Evolutionary conservation across 495 filamentous ascomycete genomes (phyloP).

Genomic region (Daldinia vernicosa): DNA sequence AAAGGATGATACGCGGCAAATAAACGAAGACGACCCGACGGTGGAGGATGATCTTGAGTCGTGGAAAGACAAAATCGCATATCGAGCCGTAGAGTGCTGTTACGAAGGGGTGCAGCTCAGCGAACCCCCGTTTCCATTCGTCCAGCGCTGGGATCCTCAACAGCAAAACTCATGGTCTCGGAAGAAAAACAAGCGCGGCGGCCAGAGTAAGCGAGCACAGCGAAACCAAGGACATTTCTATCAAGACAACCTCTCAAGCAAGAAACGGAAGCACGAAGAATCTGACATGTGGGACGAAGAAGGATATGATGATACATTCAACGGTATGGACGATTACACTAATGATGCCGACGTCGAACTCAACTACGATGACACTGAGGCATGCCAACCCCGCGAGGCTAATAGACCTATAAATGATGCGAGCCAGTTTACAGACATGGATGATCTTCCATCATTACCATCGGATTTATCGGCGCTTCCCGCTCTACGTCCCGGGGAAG

Average conservation of each 20-base stretch:
- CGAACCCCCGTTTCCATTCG: conserved; percentile 88
- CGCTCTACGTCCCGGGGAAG: conserved; percentile 61
- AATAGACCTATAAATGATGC: conserved; percentile 43
- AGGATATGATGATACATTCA: conserved; percentile 37
- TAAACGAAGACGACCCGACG: background rate
- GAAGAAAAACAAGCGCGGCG: conserved; percentile 50
- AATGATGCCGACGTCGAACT: conserved; percentile 51
- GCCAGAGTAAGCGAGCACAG: conserved; percentile 51
- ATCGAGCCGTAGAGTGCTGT: conserved; percentile 83
- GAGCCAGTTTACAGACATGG: conserved; percentile 50
- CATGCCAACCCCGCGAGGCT: conserved; percentile 33
- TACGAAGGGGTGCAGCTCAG: conserved; percentile 76
- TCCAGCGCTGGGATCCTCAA: conserved; percentile 85
- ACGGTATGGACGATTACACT: conserved; percentile 43
- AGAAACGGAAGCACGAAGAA: conserved; percentile 62
- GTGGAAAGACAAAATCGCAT: conserved; percentile 79
- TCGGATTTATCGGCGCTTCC: conserved; percentile 65
- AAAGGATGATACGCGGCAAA: background rate
- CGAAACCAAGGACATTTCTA: conserved; percentile 53
- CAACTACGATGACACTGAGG: conserved; percentile 62
- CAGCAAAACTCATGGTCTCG: conserved; percentile 58
- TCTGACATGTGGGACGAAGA: conserved; percentile 44
- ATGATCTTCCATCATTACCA: conserved; percentile 76
- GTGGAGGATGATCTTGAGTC: conserved; percentile 52
- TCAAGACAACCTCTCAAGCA: conserved; percentile 55